Percentiles rank a stretch among this genome's conserved stretches.
phyloP scores from a whole-genome alignment of 129 eudicot genomes.

The Mikania micrantha region DNA sequence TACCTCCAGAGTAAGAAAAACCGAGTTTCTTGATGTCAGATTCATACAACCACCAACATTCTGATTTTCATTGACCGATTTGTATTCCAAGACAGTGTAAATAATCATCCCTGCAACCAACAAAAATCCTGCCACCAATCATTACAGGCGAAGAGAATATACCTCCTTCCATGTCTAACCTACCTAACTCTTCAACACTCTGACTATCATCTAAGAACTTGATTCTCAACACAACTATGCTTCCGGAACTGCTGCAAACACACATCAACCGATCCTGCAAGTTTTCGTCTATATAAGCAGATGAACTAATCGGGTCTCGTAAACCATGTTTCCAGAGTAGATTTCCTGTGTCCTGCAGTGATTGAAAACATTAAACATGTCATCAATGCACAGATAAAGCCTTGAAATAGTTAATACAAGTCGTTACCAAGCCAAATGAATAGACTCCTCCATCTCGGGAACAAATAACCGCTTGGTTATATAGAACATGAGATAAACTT shows the following conservation, averaged over 20 bases:
- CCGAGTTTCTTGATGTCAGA: neutral
- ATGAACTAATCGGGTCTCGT: slow-evolving; percentile 72
- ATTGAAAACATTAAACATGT: neutral
- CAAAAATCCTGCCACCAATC: slow-evolving; percentile 73
- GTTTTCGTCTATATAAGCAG: slow-evolving; percentile 76
- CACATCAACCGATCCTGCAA: slow-evolving; percentile 47
- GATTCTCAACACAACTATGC: slow-evolving; percentile 42
- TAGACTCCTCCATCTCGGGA: slow-evolving; percentile 82
- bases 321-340: slow-evolving; percentile 61
- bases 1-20: neutral
- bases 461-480: slow-evolving; percentile 71
- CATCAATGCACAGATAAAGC: neutral
- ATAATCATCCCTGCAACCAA: slow-evolving; percentile 87
- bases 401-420: neutral
- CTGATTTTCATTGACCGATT: neutral
- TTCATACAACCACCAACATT: neutral
- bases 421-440: slow-evolving; percentile 59
- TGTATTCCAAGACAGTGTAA: slow-evolving; percentile 49
- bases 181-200: slow-evolving; percentile 41
- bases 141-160: slow-evolving; percentile 89
- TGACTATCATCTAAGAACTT: slow-evolving; percentile 8
- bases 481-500: slow-evolving; percentile 48
- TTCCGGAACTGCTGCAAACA: slow-evolving; percentile 79
- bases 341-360: slow-evolving; percentile 49
- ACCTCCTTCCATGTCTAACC: slow-evolving; percentile 65